phyloP scores from a whole-genome alignment of 192 early-diverging fungal genomes.

The Backusella circina region DNA sequence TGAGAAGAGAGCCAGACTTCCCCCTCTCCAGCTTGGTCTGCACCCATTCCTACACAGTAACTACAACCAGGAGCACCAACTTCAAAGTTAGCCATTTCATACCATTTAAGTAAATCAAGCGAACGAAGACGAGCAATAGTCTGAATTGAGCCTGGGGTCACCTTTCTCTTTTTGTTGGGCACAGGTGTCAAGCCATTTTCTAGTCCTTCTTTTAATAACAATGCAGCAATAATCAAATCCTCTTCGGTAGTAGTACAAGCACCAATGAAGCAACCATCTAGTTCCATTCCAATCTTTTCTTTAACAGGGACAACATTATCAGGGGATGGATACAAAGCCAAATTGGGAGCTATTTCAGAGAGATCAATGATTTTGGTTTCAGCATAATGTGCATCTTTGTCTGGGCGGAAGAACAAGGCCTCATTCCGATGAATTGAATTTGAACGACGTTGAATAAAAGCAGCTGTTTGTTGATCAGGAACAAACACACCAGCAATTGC shows the following conservation, averaged over 20 bases:
- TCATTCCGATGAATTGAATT: constrained; percentile 64
- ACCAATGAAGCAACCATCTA: constrained; percentile 80
- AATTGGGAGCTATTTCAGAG: constrained; percentile 61
- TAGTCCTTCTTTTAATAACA: constrained; percentile 72
- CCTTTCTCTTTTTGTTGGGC: constrained; percentile 60
- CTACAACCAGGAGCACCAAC: constrained; percentile 77
- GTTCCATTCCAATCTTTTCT: constrained; percentile 55
- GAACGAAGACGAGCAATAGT: constrained; percentile 76
- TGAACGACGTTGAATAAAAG: constrained; percentile 70
- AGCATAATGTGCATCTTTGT: constrained; percentile 71
- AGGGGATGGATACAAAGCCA: constrained; percentile 72
- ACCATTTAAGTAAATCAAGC: constrained; percentile 69
- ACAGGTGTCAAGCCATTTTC: constrained; percentile 64
- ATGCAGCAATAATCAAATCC: constrained; percentile 72
- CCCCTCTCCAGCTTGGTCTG: constrained; percentile 72
- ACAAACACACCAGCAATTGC: constrained; percentile 83
- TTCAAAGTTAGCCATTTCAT: constrained; percentile 71
- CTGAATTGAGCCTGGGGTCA: constrained; percentile 74
- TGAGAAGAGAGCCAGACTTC: constrained; percentile 82
- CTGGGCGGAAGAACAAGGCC: constrained; percentile 72
- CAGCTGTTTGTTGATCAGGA: constrained; percentile 70
- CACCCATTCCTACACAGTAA: constrained; percentile 79
- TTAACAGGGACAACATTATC: constrained; percentile 70
- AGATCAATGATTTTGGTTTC: constrained; percentile 76
- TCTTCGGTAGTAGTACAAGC: constrained; percentile 84